These are phyloP conservation scores for Magnolia sinica DNA, from an alignment of 164 flowering plant species.

Conservation along the genomic window DNA sequence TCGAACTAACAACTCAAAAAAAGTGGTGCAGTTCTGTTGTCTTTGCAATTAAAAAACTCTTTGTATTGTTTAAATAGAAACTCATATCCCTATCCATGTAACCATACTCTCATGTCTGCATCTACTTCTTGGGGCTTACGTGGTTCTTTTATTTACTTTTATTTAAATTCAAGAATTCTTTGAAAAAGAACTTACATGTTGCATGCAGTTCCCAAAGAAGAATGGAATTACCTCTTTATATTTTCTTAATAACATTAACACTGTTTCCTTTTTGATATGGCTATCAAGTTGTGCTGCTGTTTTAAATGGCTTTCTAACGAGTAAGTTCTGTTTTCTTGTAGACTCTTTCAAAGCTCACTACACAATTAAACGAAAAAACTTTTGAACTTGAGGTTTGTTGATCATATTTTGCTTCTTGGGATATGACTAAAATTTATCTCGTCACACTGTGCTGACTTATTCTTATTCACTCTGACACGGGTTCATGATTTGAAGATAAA, in stretches of 20 bases:
- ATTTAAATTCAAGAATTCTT: too few relatives aligned
- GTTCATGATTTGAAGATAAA: slow-evolving; percentile 47
- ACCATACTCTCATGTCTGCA: background rate
- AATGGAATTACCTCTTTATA: too few relatives aligned
- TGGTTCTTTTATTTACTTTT: too few relatives aligned
- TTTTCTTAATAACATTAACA: too few relatives aligned
- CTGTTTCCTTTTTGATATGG: background rate
- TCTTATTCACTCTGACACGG: slow-evolving; percentile 14
- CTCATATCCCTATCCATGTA: background rate
- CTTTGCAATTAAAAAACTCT: too few relatives aligned
- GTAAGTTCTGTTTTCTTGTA: slow-evolving; percentile 17
- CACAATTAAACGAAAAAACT: slow-evolving; percentile 68
- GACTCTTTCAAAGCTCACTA: slow-evolving; percentile 66
- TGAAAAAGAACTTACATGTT: too few relatives aligned
- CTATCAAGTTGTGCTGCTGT: background rate
- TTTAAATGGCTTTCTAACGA: background rate
- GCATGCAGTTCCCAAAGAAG: too few relatives aligned
- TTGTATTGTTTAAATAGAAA: background rate
- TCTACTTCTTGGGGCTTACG: too few relatives aligned
- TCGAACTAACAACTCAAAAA: background rate
- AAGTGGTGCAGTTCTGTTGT: background rate
- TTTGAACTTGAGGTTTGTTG: slow-evolving; percentile 83
- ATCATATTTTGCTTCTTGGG: slow-evolving; percentile 11
- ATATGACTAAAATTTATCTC: background rate
- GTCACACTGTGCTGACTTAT: slow-evolving; percentile 11